A percentile compares a stretch with the other conserved stretches of the same genome.
phyloP scores from a whole-genome alignment of 108 stramenopile species.

The Nitzschia sp. region DNA sequence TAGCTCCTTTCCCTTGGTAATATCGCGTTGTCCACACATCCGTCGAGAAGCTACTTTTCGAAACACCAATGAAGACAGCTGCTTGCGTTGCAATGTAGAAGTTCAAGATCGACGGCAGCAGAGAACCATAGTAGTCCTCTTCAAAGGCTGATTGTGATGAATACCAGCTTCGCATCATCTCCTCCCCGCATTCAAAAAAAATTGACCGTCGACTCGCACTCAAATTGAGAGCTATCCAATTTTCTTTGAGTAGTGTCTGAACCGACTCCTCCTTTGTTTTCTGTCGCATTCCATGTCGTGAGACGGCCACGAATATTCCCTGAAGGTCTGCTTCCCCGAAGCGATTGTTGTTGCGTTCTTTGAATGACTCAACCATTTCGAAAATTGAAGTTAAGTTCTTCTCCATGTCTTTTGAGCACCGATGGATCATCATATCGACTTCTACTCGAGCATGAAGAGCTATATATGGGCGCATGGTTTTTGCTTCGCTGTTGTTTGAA shows the following conservation, averaged over 20 bases:
- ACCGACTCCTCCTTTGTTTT: not conserved
- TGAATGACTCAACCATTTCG: constrained; percentile 34
- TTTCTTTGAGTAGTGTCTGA: constrained; percentile 32
- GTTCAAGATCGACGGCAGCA: constrained; percentile 66
- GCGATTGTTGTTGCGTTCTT: constrained; percentile 2
- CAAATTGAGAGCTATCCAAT: constrained; percentile 31
- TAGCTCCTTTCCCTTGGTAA: constrained; percentile 44
- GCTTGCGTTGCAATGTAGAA: constrained; percentile 64
- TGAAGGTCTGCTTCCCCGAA: not conserved
- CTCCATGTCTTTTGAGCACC: constrained; percentile 57
- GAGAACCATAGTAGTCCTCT: constrained; percentile 31
- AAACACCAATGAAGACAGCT: constrained; percentile 63
- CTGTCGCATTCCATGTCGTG: constrained; percentile 27
- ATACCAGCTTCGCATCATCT: constrained; percentile 38
- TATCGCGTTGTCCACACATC: constrained; percentile 75
- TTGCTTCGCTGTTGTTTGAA: not conserved
- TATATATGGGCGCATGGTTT: constrained; percentile 28
- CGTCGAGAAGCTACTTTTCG: constrained; percentile 55
- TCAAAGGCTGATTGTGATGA: constrained; percentile 13
- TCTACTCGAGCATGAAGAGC: constrained; percentile 82
- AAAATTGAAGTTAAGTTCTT: constrained; percentile 61
- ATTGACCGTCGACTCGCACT: not conserved
- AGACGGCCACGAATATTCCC: constrained; percentile 35
- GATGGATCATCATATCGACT: constrained; percentile 69
- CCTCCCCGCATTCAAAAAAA: constrained; percentile 66